Evolutionary conservation across 108 stramenopile species (phyloP).

Genomic region (Aureococcus anophagefferens): DNA sequence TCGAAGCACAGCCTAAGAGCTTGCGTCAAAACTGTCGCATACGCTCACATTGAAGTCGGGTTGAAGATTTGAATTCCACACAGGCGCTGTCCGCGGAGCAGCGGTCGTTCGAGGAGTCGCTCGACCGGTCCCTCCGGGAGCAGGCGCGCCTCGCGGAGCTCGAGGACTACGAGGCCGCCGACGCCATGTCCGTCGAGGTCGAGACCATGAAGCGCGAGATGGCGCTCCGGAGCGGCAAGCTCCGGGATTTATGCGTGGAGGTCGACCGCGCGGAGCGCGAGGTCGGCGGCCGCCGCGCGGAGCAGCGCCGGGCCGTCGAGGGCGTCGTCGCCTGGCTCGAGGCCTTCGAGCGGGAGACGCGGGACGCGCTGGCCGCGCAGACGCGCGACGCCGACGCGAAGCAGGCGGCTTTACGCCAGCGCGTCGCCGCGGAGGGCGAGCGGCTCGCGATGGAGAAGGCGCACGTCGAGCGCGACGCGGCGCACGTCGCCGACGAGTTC

Average conservation of each 20-base stretch:
- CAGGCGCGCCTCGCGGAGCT: not conserved
- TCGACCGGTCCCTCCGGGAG: not conserved
- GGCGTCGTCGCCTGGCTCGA: not conserved
- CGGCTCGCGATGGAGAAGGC: not conserved
- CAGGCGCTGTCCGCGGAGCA: not conserved
- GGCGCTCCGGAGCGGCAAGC: not conserved
- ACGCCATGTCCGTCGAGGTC: not conserved
- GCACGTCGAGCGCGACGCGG: not conserved
- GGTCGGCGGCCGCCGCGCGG: not conserved
- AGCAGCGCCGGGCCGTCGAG: not conserved
- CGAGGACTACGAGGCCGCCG: not conserved
- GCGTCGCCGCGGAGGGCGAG: not conserved
- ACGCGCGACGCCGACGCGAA: not conserved
- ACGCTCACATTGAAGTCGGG: too few species aligned
- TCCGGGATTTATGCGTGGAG: not conserved
- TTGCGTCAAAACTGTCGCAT: too few species aligned
- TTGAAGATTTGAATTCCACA: too few species aligned
- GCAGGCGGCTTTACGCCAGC: not conserved
- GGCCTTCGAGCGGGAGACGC: not conserved
- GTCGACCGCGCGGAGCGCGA: not conserved
- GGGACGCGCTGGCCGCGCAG: not conserved
- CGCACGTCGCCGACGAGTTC: not conserved
- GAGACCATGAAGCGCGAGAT: not conserved
- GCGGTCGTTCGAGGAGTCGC: not conserved
- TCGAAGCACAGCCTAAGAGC: too few species aligned